Conservation (phyloP, 2,329 filamentous ascomycete species). For the Phyllosticta citriasiana region DNA sequence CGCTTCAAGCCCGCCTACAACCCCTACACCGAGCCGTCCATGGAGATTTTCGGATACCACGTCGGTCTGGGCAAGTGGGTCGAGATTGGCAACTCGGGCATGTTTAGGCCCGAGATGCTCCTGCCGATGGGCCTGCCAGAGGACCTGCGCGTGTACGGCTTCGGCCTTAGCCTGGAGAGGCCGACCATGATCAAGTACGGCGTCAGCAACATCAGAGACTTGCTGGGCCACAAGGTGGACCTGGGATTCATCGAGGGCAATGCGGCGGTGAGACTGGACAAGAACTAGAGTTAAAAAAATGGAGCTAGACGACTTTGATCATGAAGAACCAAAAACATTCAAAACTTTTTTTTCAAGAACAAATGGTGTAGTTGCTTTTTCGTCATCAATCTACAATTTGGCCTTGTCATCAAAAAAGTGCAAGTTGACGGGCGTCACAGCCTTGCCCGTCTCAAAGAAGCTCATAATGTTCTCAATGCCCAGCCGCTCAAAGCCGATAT, state of each 20-base stretch:
- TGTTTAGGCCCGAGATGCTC: slow-evolving; percentile 98
- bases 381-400: slow-evolving; percentile 11
- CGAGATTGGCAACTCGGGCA: slow-evolving; percentile 95
- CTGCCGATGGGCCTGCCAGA: slow-evolving; percentile 88
- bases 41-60: slow-evolving; percentile 98
- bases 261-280: slow-evolving; percentile 81
- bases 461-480: slow-evolving; percentile 58
- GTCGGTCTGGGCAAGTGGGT: slow-evolving; percentile 81
- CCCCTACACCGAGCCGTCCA: slow-evolving; percentile 67
- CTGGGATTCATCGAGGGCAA: slow-evolving; percentile 86
- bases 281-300: slow-evolving; percentile 44
- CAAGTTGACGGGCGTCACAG: slow-evolving; percentile 55
- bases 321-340: not conserved
- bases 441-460: slow-evolving; percentile 41
- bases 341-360: not conserved
- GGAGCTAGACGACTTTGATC: not conserved
- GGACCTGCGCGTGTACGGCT: slow-evolving; percentile 89
- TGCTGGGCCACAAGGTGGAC: slow-evolving; percentile 93
- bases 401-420: slow-evolving; percentile 35
- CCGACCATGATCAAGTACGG: slow-evolving; percentile 95
- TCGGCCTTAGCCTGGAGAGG: slow-evolving; percentile 81
- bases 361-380: not conserved
- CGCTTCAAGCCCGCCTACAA: slow-evolving; percentile 98
- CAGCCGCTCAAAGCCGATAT: slow-evolving; percentile 55
- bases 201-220: slow-evolving; percentile 73